Base-by-base conservation (phyloP, 1,284 basidiomycete genomes). In the Trametes sp. region DNA sequence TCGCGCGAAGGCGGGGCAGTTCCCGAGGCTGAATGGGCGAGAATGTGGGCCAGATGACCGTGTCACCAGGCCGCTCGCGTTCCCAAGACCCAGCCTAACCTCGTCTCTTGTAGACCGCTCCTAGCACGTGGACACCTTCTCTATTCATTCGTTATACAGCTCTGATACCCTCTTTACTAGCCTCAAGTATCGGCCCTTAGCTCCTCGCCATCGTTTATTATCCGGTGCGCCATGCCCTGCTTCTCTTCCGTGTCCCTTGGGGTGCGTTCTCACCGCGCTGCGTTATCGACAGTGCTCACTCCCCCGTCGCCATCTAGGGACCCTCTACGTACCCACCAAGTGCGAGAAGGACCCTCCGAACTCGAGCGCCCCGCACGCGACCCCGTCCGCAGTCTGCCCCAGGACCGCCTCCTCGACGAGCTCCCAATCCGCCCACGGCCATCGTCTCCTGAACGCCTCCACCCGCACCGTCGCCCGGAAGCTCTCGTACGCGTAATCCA, bases 261-360 rank as follows among this genome's bases (percentile, higher is more conserved):
- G 31, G 21, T 52, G 21, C 35, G 26, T 31, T 44, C 41, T 11
- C 52, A 31, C 28, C 26, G 9, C 19, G 36, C 9, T 19, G 35
- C 52, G 36, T 7, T 42, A 42, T 41, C 52, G 28, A 54, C 26
- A 11, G 7, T 1, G 2, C n/a, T n/a, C n/a, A n/a, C 28, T 31
- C 19, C n/a, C n/a, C 24, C 48, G 16, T 38, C 51, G 16, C 13
- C 42, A 53, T 48, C 54, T 26, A 49, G n/a, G n/a, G 38, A 14
- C 19, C 33, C 19, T 46, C 23, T 58, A 62, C 61, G 46, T 41
- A 14, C 21, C 21, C 5, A 65, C 62, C 26, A 44, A 45, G 28
- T 68, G 68, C 26, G 50, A 68, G 57, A 64, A 72, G 23, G 62
- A 46, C n/a, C 72, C 72, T 1, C 72, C 72, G 54, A 72, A 73